Percentiles rank a stretch among this genome's conserved stretches.
Conservation (phyloP, 75 land plant species). For the Cryptomeria japonica region DNA sequence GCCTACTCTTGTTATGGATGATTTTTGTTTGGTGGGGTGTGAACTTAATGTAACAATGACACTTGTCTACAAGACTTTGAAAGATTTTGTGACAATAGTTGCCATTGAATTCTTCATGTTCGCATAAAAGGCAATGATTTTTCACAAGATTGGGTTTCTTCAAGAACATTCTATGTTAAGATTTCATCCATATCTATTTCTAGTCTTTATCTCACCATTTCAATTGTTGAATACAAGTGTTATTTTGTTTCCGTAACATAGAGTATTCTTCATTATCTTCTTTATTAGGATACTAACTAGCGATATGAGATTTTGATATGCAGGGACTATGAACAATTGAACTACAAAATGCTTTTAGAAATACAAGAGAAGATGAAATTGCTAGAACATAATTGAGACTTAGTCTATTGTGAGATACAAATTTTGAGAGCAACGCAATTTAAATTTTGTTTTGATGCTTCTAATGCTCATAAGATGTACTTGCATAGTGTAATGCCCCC, state of each 20-base stretch:
- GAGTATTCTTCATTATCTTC: neutral
- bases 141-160: constrained; percentile 28
- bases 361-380: constrained; percentile 45
- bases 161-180: constrained; percentile 37
- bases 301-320: constrained; percentile 6
- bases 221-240: constrained; percentile 62
- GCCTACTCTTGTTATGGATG: neutral
- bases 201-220: constrained; percentile 35
- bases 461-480: too few species aligned
- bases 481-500: too few species aligned
- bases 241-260: neutral
- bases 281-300: neutral
- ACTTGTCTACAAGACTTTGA: constrained; percentile 48
- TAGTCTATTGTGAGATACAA: too few species aligned
- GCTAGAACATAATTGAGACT: constrained; percentile 15
- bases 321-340: constrained; percentile 73
- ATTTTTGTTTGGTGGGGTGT: neutral
- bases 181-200: constrained; percentile 37
- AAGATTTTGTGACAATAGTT: constrained; percentile 47
- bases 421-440: too few species aligned
- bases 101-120: constrained; percentile 43
- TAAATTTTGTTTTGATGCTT: too few species aligned
- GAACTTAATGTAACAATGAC: neutral
- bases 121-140: constrained; percentile 28
- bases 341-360: constrained; percentile 46